phyloP scores from a whole-genome alignment of 257 asterid genomes.

The Hygrophila difformis region DNA sequence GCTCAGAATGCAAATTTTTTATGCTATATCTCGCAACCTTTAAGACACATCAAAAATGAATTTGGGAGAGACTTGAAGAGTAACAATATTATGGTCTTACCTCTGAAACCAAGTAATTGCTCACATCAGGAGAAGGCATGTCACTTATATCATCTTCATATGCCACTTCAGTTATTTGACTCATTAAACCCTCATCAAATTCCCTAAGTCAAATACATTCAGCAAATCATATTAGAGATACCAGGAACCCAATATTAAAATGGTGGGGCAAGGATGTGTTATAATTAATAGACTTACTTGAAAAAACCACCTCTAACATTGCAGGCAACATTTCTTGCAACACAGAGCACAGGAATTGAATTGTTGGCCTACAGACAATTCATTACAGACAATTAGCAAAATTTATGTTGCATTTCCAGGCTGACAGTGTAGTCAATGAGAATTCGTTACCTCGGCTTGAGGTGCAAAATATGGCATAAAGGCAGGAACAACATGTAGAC shows the following conservation, averaged over 20 bases:
- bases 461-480: conserved; percentile 97
- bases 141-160: conserved; percentile 65
- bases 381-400: conserved; percentile 7
- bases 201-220: conserved; percentile 47
- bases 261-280: not conserved
- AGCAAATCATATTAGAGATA: conserved; percentile 11
- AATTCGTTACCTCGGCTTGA: conserved; percentile 75
- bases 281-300: conserved; percentile 51
- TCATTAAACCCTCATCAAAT: conserved; percentile 81
- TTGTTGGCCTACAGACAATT: conserved; percentile 57
- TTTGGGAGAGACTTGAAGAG: no score
- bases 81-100: conserved; percentile 25
- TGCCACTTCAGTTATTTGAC: conserved; percentile 63
- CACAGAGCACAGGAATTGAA: conserved; percentile 83
- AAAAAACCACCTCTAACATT: conserved; percentile 92
- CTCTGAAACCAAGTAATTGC: conserved; percentile 81
- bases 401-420: not conserved
- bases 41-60: no score
- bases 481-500: conserved; percentile 98
- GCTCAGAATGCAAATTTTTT: conserved; percentile 3
- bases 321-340: conserved; percentile 98
- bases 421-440: not conserved
- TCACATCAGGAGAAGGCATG: conserved; percentile 68
- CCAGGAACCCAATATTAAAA: conserved; percentile 26
- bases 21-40: no score